These are phyloP conservation scores for Fusarium sacchari DNA, from an alignment of 2,329 filamentous ascomycete genomes.

Conservation along the genomic window DNA sequence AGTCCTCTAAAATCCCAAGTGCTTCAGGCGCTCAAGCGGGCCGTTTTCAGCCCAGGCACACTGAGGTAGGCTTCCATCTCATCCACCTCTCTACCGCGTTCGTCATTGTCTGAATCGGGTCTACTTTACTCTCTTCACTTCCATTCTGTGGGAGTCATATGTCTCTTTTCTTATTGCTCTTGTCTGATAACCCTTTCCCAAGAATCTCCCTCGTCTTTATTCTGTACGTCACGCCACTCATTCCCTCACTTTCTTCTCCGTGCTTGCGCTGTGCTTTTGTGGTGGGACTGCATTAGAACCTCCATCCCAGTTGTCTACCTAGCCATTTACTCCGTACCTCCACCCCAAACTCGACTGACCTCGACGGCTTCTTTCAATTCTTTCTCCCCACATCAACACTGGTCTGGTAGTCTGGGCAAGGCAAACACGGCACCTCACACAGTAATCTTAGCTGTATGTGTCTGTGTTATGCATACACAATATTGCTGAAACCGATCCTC, in stretches of 20 bases:
- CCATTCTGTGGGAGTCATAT: not conserved
- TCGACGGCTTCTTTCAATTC: slow-evolving; percentile 30
- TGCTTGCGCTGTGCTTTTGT: slow-evolving; percentile 21
- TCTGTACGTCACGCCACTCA: slow-evolving; percentile 32
- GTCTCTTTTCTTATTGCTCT: not conserved
- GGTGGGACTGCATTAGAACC: slow-evolving; percentile 35
- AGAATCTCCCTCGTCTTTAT: slow-evolving; percentile 3
- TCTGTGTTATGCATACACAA: slow-evolving; percentile 36
- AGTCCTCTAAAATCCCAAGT: slow-evolving; percentile 2
- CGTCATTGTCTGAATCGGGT: slow-evolving; percentile 10
- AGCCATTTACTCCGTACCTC: slow-evolving; percentile 25
- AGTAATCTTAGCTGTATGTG: slow-evolving; percentile 39
- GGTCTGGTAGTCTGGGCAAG: slow-evolving; percentile 10
- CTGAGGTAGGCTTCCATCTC: slow-evolving; percentile 4
- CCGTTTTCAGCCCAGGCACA: slow-evolving; percentile 25
- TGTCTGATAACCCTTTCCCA: not conserved
- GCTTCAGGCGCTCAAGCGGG: slow-evolving; percentile 16
- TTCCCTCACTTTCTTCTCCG: slow-evolving; percentile 20
- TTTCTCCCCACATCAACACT: slow-evolving; percentile 32
- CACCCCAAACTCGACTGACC: slow-evolving; percentile 19
- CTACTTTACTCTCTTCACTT: slow-evolving; percentile 9
- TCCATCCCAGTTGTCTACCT: slow-evolving; percentile 27
- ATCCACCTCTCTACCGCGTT: slow-evolving; percentile 5
- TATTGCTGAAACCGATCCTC: slow-evolving; percentile 21
- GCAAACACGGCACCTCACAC: slow-evolving; percentile 28